Evolutionary conservation across 75 land plant genomes (phyloP), one percentile per base, ranked within the genome.

Genomic region (Cupressus sempervirens): DNA sequence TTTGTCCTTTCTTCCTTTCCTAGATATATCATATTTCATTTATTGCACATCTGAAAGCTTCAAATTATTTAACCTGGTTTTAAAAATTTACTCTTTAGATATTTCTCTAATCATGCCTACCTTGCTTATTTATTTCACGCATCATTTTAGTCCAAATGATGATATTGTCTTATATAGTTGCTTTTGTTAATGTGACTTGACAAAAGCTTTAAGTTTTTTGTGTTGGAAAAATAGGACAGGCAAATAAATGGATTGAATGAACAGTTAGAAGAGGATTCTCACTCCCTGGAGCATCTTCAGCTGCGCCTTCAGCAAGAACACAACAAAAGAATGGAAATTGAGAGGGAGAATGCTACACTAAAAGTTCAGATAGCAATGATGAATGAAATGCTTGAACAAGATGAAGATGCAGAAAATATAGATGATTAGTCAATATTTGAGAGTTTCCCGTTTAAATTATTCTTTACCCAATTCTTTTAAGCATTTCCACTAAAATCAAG

Each of bases 221-320:
- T 23, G 41, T 20, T 77, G 80, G 46, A 15, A 77, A 48, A 77
- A 81, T 89, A 96, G 98, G 98, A 96, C 56, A 82, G 97, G 58
- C 97, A 96, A 89, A 96, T 96, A 38, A 86, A 91, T 89, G 98
- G 96, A 26, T 88, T 96, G 79, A 96, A 96, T 58, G 97, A 94
- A 88, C 98, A 96, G 83, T 84, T 95, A 54, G 97, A 96, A 73
- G 98, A 94, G 88, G 98, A 96, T 81, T 89, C 95, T 5, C 83
- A 91, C 72, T 90, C 90, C 76, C 86, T 96, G 40, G 97, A 94
- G 79, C 97, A 94, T 65, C 90, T 96, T 20, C 98, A 95, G 74
- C 11, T 95, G 40, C 97, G 95, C 80, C 91, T 96, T 26, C 92
- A 94, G 77, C 87, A 93, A 84, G 98, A 96, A 72, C 79, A 90